A percentile compares a stretch with the other conserved stretches of the same genome.
Conservation (phyloP, 306 rosid species). For the Acmispon strigosus region DNA sequence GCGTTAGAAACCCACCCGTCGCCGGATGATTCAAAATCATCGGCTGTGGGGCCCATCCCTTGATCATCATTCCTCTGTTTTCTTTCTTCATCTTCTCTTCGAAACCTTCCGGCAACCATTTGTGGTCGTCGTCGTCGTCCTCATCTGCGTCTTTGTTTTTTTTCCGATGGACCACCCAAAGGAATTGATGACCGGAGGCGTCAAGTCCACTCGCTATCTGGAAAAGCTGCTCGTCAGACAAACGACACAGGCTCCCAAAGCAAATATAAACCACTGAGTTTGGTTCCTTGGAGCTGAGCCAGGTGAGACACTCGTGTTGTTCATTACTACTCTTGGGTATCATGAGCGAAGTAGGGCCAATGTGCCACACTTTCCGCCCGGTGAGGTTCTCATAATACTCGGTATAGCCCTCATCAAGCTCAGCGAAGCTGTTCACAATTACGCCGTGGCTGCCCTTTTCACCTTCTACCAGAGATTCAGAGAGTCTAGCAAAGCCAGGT, state of each 20-base stretch:
- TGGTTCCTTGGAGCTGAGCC: slow-evolving; percentile 2
- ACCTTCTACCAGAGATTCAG: neutral
- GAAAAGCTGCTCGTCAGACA: slow-evolving; percentile 5
- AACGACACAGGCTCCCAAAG: slow-evolving; percentile 9
- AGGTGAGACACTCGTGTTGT: slow-evolving; percentile 12
- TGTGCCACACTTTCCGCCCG: slow-evolving; percentile 29
- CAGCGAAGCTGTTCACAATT: slow-evolving; percentile 24
- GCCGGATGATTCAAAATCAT: slow-evolving; percentile 19
- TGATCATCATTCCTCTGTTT: slow-evolving; percentile 10
- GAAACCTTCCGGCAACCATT: slow-evolving; percentile 20
- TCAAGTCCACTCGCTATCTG: slow-evolving; percentile 10
- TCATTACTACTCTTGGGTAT: neutral
- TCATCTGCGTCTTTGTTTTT: neutral
- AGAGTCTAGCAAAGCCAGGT: neutral
- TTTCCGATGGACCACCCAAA: slow-evolving; percentile 17
- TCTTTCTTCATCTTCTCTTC: neutral
- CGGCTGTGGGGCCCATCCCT: slow-evolving; percentile 25
- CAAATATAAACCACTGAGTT: slow-evolving; percentile 20
- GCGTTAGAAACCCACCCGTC: slow-evolving; percentile 17
- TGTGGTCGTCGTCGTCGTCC: neutral
- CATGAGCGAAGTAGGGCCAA: slow-evolving; percentile 31
- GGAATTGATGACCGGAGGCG: slow-evolving; percentile 7
- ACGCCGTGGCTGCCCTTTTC: slow-evolving; percentile 21
- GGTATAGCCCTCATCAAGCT: slow-evolving; percentile 24
- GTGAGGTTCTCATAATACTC: slow-evolving; percentile 15